Base-by-base conservation (phyloP, 176 grass and related monocot species). In the Tillandsia leiboldiana region DNA sequence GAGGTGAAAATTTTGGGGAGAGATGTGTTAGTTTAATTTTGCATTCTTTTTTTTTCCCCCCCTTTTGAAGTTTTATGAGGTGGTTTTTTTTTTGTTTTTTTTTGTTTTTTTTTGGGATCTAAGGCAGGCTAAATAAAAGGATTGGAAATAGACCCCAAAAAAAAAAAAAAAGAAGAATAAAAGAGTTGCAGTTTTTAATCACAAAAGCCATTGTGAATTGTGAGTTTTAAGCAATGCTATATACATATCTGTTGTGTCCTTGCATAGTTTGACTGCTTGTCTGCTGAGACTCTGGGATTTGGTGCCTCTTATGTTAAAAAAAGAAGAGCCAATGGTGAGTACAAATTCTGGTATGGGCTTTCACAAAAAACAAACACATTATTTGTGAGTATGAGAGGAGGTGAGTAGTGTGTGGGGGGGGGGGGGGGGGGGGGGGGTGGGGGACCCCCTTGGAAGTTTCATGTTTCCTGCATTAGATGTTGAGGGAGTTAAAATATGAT, bases 251-350 rank as follows among this genome's bases (percentile, higher is more conserved):
- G 33, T 52, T 74, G 4, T 65, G 8, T 8, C 47, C 27, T 67
- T 12, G 13, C 51, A 18, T 75, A 49, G 49, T 75, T 75, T 75
- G 63, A 67, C 62, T 75, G 50, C 9, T 67, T 75, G 63, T 75
- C 73, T 75, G 63, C 58, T 74, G 51, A 17, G 72, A 74, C 61
- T 51, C 71, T 74, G 59, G 20, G 71, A 63, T 65, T 65, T 64
- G 17, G 20, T 26, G 22, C 3, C 42, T 11, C 48, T 27, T 50
- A 14, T 27, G 13, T 64, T 64, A 51, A 42, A 67, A 75, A 75
- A 65, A 49, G 49, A 65, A 49, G 50, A 47, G 33, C 58, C 72
- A 51, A 48, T 63, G 58, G 5, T 29, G 18, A 42, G 26, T 67
- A 12, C 26, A 66, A 29, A 56, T 13, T 51, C 54, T 12, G 50